These are phyloP conservation scores for Leishmania major DNA, from an alignment of 208 protist genomes.

Conservation along the genomic window DNA sequence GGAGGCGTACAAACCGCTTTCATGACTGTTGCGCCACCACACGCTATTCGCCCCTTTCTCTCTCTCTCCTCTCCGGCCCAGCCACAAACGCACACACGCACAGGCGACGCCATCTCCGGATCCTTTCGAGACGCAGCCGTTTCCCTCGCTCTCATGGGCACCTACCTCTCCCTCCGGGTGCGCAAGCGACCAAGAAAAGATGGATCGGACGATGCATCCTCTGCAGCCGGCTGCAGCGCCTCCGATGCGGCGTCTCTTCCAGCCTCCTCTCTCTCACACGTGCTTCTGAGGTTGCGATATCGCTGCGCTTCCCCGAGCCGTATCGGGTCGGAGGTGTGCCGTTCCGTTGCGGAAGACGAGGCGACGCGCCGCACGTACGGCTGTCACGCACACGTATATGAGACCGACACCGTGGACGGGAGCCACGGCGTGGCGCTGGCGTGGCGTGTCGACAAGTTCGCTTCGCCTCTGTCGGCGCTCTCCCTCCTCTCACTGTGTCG, in stretches of 20 bases:
- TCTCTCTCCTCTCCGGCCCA: not conserved
- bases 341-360: conserved; percentile 38
- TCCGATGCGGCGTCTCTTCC: not conserved
- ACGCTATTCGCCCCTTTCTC: not conserved
- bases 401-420: conserved; percentile 33
- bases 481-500: conserved; percentile 66
- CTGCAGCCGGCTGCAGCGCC: not conserved
- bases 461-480: conserved; percentile 24
- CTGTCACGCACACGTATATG: conserved; percentile 76
- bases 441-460: conserved; percentile 44
- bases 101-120: not conserved
- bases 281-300: conserved; percentile 31
- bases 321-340: conserved; percentile 36
- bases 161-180: not conserved
- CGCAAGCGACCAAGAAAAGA: not conserved
- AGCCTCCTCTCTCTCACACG: not conserved
- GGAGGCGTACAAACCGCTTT: not conserved
- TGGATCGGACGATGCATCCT: not conserved
- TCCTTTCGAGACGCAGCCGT: not conserved
- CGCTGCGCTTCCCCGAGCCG: not conserved
- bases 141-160: not conserved
- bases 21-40: not conserved
- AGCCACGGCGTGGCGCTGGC: conserved; percentile 72
- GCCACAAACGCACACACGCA: not conserved
- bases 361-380: conserved; percentile 58